phyloP scores from a whole-genome alignment of 1,139 yeast genomes.

The Taphrina flavorubra region DNA sequence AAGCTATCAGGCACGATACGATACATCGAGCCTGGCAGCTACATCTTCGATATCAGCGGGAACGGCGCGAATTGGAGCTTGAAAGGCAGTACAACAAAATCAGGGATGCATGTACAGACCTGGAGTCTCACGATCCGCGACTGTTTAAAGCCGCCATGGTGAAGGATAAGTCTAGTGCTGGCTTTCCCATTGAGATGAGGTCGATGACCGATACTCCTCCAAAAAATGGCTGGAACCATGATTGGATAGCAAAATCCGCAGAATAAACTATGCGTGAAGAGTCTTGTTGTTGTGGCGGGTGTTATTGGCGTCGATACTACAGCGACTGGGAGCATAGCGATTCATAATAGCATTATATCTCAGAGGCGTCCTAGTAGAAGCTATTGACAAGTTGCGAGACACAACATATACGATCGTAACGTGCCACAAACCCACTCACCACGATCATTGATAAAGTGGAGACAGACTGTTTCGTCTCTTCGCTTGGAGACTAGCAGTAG shows the following conservation, averaged over 20 bases:
- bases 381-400: too few species aligned
- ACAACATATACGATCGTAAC: too few species aligned
- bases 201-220: conserved; percentile 95
- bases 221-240: conserved; percentile 76
- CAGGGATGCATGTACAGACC: conserved; percentile 73
- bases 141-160: conserved; percentile 60
- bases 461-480: too few species aligned
- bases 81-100: conserved; percentile 70
- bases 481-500: too few species aligned
- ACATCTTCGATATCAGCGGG: conserved; percentile 60
- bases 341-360: too few species aligned
- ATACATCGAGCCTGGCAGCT: conserved; percentile 84
- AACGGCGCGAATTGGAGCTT: conserved; percentile 58
- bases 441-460: too few species aligned
- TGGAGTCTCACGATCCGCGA: conserved; percentile 60
- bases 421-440: too few species aligned
- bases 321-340: neutral
- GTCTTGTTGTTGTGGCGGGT: neutral
- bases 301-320: neutral
- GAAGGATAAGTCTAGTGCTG: conserved; percentile 52
- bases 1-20: conserved; percentile 80
- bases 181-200: conserved; percentile 79
- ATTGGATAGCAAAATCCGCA: conserved; percentile 53
- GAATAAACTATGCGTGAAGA: neutral
- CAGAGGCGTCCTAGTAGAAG: too few species aligned